These are phyloP conservation scores for Ceratobasidium sp. DNA, from an alignment of 1,284 basidiomycete species.

Conservation along the genomic window DNA sequence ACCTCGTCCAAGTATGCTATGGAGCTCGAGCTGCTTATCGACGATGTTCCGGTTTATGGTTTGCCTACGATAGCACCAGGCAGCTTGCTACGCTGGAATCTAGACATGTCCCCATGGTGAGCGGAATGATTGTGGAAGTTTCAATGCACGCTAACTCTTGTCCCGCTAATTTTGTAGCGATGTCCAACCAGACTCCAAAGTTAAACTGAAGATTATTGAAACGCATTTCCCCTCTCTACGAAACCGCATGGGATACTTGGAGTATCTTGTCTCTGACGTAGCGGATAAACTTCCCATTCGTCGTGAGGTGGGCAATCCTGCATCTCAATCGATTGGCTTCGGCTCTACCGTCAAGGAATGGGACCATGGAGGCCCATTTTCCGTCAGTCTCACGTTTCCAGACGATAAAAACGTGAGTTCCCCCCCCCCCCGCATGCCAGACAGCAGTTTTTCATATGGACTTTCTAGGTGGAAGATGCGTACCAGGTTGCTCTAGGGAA, in stretches of 20 bases:
- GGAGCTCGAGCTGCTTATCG: constrained; percentile 8
- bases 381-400: constrained; percentile 9
- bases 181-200: not conserved
- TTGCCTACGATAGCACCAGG: not conserved
- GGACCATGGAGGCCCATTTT: not conserved
- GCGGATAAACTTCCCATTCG: constrained; percentile 2
- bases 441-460: not conserved
- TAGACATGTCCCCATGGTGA: constrained; percentile 10
- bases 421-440: too few species aligned
- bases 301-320: not conserved
- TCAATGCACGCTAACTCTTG: not conserved
- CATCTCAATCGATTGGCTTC: not conserved
- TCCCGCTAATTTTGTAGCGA: not conserved
- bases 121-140: not conserved
- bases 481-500: constrained; percentile 6
- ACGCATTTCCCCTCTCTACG: not conserved
- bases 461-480: constrained; percentile 2
- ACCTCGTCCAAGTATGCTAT: constrained; percentile 6
- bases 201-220: constrained; percentile 1
- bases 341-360: not conserved
- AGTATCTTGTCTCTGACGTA: not conserved
- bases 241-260: not conserved
- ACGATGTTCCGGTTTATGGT: not conserved
- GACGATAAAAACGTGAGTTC: not conserved
- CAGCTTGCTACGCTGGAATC: constrained; percentile 9